Evolutionary conservation across 139 green algal species (phyloP).

Genomic region (Tetraselmis chui): DNA sequence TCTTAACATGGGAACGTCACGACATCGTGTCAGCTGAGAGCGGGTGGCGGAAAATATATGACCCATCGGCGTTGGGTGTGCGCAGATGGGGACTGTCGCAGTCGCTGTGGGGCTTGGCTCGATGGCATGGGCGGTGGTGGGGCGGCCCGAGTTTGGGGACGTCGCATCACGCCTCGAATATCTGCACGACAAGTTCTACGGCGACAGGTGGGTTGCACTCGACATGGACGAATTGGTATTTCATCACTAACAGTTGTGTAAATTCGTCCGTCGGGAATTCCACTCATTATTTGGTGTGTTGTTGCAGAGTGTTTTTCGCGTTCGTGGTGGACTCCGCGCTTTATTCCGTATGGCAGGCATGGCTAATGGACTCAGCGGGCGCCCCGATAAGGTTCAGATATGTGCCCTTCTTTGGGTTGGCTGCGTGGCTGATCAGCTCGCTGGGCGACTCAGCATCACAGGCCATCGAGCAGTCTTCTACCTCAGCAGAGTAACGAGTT

Average conservation of each 20-base stretch:
- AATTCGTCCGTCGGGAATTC: too few species aligned
- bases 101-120: conserved; percentile 46
- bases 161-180: conserved; percentile 42
- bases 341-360: conserved; percentile 70
- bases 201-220: neutral
- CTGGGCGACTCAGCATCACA: too few species aligned
- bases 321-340: conserved; percentile 68
- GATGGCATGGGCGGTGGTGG: conserved; percentile 50
- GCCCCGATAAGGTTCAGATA: conserved; percentile 37
- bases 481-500: too few species aligned
- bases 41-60: too few species aligned
- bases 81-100: conserved; percentile 11
- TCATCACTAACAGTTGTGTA: too few species aligned
- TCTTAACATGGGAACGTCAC: too few species aligned
- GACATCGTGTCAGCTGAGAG: too few species aligned
- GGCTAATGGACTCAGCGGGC: conserved; percentile 42
- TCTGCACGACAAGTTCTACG: conserved; percentile 24
- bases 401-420: conserved; percentile 73
- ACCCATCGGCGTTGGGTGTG: too few species aligned
- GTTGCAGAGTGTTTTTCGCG: conserved; percentile 60
- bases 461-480: too few species aligned
- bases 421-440: conserved; percentile 42
- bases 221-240: too few species aligned
- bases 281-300: neutral
- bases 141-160: conserved; percentile 61